Conservation (phyloP, 1,284 basidiomycete genomes). For the Athelia psychrophila region DNA sequence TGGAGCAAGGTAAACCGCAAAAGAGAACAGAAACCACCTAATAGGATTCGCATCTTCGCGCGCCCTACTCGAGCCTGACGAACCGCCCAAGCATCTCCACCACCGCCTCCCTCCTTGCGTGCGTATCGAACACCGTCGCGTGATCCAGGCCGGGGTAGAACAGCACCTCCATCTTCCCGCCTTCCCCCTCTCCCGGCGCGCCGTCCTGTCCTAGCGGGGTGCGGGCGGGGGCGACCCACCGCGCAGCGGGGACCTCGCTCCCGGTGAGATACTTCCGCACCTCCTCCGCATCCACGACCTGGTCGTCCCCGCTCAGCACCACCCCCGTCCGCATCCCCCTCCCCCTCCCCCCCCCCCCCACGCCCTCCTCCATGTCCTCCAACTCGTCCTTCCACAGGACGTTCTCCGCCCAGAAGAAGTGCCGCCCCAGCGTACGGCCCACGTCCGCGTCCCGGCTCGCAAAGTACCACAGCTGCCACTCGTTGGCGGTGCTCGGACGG, state of each 20-base stretch:
- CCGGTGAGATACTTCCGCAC: slow-evolving; percentile 53
- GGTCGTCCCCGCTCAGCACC: slow-evolving; percentile 51
- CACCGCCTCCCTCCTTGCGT: slow-evolving; percentile 30
- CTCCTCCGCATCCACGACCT: slow-evolving; percentile 50
- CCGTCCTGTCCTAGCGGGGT: not conserved
- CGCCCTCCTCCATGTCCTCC: slow-evolving; percentile 25
- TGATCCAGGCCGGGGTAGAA: slow-evolving; percentile 54
- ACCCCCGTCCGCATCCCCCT: slow-evolving; percentile 59
- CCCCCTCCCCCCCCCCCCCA: slow-evolving; percentile 50
- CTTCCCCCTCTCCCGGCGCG: not conserved
- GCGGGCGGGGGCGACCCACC: slow-evolving; percentile 33
- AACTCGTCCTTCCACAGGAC: slow-evolving; percentile 61
- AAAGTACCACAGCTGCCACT: slow-evolving; percentile 71
- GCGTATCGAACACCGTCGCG: slow-evolving; percentile 50
- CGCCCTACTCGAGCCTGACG: slow-evolving; percentile 7
- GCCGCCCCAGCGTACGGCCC: slow-evolving; percentile 50
- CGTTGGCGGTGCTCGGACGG: slow-evolving; percentile 45
- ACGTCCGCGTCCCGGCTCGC: slow-evolving; percentile 61
- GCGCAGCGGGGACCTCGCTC: slow-evolving; percentile 23
- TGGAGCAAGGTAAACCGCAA: too few species aligned
- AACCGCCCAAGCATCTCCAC: slow-evolving; percentile 40
- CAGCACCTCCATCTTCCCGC: slow-evolving; percentile 42
- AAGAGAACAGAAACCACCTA: too few species aligned
- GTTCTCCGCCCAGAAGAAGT: slow-evolving; percentile 66
- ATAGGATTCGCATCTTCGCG: too few species aligned